Percentiles rank a stretch among this genome's conserved stretches.
Conservation (phyloP, 1,139 yeast genomes). For the Yamadazyma blattariae region DNA sequence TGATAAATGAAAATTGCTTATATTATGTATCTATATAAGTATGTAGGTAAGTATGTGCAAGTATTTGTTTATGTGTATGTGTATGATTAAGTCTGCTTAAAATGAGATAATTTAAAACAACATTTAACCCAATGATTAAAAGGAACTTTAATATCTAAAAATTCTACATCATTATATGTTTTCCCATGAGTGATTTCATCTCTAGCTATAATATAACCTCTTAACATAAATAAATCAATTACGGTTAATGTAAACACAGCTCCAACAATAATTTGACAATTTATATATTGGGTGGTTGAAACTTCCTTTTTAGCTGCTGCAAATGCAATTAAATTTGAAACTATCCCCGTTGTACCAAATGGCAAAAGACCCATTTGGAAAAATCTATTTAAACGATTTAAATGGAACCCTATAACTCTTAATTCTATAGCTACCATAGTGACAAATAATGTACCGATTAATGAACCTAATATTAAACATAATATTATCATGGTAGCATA, state of each 20-base stretch:
- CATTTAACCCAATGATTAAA: not conserved
- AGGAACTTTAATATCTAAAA: not conserved
- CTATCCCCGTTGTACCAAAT: slow-evolving; percentile 36
- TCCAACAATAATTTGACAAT: slow-evolving; percentile 49
- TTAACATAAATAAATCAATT: slow-evolving; percentile 24
- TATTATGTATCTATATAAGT: too few relatives aligned
- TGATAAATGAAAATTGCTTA: too few relatives aligned
- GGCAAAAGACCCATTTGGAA: slow-evolving; percentile 42
- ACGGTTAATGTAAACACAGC: slow-evolving; percentile 37
- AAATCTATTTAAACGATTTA: slow-evolving; percentile 33
- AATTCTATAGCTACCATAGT: slow-evolving; percentile 14
- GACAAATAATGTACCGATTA: slow-evolving; percentile 14
- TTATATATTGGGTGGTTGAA: slow-evolving; percentile 35
- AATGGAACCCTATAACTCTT: slow-evolving; percentile 34
- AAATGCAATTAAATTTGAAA: slow-evolving; percentile 46
- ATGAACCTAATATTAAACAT: slow-evolving; percentile 15
- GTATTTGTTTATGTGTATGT: too few relatives aligned
- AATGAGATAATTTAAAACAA: slow-evolving; percentile 1
- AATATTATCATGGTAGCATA: slow-evolving; percentile 42
- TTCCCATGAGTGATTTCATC: slow-evolving; percentile 21
- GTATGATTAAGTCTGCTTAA: too few relatives aligned
- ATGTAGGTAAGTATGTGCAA: too few relatives aligned
- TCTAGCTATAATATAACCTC: slow-evolving; percentile 40
- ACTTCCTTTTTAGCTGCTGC: slow-evolving; percentile 5
- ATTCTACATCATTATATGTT: slow-evolving; percentile 1